Percentiles rank a stretch among this genome's conserved stretches.
Evolutionary conservation across 2,329 filamentous ascomycete species (phyloP).

Genomic region (Talaromyces sp.): DNA sequence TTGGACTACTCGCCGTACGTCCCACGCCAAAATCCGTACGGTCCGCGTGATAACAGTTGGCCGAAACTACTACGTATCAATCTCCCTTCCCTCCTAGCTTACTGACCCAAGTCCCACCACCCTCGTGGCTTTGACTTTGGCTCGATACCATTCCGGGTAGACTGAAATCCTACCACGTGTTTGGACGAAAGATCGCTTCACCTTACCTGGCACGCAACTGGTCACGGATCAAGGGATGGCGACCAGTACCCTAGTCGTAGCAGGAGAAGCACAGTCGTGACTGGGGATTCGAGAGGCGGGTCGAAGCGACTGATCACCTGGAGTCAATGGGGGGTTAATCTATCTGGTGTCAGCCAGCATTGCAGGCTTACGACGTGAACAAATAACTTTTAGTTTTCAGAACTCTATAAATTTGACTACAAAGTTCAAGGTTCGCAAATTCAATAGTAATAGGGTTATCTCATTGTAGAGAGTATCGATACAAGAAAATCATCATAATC

Average conservation of each 20-base stretch:
- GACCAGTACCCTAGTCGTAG: not conserved
- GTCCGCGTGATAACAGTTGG: not conserved
- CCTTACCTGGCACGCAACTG: not conserved
- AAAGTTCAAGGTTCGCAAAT: not conserved
- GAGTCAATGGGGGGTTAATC: not conserved
- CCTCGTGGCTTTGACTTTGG: conserved; percentile 12
- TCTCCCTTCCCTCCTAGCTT: not conserved
- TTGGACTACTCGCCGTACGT: not conserved
- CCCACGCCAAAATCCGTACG: not conserved
- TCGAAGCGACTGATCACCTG: not conserved
- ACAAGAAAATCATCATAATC: not conserved
- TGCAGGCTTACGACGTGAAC: not conserved
- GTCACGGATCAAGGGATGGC: not conserved
- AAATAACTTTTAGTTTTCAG: too few species aligned
- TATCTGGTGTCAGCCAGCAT: not conserved
- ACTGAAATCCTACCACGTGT: not conserved
- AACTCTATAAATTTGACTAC: not conserved
- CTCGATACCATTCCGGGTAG: not conserved
- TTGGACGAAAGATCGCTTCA: not conserved
- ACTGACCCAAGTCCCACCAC: conserved; percentile 1
- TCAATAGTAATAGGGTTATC: not conserved
- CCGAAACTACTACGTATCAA: not conserved
- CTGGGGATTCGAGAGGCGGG: not conserved
- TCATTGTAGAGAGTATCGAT: not conserved
- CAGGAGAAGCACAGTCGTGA: not conserved